A percentile compares a stretch with the other conserved stretches of the same genome.
Evolutionary conservation across 768 basidiomycete species (phyloP).

Genomic region (Tephrocybe rancida): DNA sequence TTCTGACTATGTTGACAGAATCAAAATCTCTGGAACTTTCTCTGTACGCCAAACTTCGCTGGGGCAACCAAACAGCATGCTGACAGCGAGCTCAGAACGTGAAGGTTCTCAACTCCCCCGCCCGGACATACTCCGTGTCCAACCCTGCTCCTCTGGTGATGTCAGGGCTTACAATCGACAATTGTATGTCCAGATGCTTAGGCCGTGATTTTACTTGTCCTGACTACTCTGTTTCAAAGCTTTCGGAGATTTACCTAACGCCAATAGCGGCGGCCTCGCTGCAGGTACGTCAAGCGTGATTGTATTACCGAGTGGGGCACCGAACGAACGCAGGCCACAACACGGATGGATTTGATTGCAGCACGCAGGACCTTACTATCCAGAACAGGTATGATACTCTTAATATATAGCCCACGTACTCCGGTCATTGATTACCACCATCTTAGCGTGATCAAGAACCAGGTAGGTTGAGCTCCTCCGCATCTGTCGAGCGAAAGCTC

Average conservation of each 20-base stretch:
- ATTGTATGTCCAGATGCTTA: conserved; percentile 43
- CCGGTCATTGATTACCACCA: background rate
- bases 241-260: conserved; percentile 52
- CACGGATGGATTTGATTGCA: conserved; percentile 53
- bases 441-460: conserved; percentile 35
- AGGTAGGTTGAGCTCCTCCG: conserved; percentile 24
- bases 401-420: background rate
- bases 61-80: conserved; percentile 23
- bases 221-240: conserved; percentile 34
- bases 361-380: conserved; percentile 39
- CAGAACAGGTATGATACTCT: conserved; percentile 35
- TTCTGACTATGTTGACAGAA: conserved; percentile 23
- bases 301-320: background rate
- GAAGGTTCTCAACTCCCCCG: conserved; percentile 43
- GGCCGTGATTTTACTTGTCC: background rate
- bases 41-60: conserved; percentile 27
- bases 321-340: conserved; percentile 36
- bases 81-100: conserved; percentile 34
- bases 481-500: background rate
- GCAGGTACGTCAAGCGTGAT: conserved; percentile 31
- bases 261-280: conserved; percentile 46
- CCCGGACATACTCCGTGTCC: conserved; percentile 38
- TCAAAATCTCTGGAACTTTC: conserved; percentile 40
- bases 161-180: conserved; percentile 50
- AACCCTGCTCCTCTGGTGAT: conserved; percentile 44